phyloP scores from a whole-genome alignment of 305 asterid species.

The Solanum chacoense region DNA sequence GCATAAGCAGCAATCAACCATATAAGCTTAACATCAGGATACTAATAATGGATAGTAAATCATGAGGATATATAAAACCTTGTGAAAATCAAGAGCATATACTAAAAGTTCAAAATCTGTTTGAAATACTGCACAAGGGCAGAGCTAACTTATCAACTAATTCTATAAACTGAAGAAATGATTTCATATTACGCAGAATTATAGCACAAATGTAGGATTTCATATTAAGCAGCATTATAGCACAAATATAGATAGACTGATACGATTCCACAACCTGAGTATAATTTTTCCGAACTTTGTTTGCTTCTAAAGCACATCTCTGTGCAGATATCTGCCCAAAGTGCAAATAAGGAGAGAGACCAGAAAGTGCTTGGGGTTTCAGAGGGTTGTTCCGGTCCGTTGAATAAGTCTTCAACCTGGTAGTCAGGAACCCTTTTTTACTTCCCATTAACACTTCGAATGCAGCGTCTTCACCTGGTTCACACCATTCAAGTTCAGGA shows the following conservation, averaged over 20 bases:
- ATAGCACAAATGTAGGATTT: not conserved
- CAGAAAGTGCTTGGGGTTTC: constrained; percentile 76
- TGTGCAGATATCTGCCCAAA: constrained; percentile 94
- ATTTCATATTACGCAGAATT: not conserved
- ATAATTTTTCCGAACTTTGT: constrained; percentile 37
- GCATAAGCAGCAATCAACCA: constrained; percentile 14
- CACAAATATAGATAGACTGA: not conserved
- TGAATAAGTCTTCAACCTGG: constrained; percentile 53
- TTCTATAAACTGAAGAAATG: not conserved
- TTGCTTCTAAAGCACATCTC: constrained; percentile 86
- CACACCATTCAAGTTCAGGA: constrained; percentile 93
- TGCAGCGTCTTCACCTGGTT: constrained; percentile 82
- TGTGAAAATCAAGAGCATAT: not conserved
- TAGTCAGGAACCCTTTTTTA: constrained; percentile 59
- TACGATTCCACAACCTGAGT: constrained; percentile 40
- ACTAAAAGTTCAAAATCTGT: not conserved
- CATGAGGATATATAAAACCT: not conserved
- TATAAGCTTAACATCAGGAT: constrained; percentile 2
- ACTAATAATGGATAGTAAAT: not conserved
- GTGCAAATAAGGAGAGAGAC: constrained; percentile 90
- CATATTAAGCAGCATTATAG: not conserved
- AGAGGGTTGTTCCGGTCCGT: constrained; percentile 82
- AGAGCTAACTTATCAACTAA: not conserved
- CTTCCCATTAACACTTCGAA: constrained; percentile 55
- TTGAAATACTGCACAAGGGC: not conserved